phyloP scores from a whole-genome alignment of 2,329 filamentous ascomycete species.

The Aspergillus transmontanensis region DNA sequence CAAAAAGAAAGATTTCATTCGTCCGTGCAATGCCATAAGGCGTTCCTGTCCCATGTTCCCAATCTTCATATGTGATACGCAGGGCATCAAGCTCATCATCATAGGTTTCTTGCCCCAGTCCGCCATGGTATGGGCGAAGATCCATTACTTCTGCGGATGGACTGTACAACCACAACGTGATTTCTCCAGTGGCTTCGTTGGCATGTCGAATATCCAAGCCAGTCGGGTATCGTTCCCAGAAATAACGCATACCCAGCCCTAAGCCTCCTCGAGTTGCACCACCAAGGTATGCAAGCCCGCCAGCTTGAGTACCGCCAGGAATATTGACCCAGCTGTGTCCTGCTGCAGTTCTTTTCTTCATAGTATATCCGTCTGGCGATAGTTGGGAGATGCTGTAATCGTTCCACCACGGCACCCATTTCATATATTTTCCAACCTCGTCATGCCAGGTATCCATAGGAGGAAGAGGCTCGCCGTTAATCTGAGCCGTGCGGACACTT shows the following conservation, averaged over 20 bases:
- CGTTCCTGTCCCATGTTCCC: slow-evolving; percentile 57
- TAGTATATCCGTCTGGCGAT: slow-evolving; percentile 61
- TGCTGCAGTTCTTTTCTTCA: slow-evolving; percentile 61
- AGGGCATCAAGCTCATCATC: slow-evolving; percentile 62
- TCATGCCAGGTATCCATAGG: slow-evolving; percentile 37
- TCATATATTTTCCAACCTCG: slow-evolving; percentile 50
- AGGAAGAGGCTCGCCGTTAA: slow-evolving; percentile 32
- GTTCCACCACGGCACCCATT: slow-evolving; percentile 62
- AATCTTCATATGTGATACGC: slow-evolving; percentile 67
- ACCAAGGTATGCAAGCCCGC: slow-evolving; percentile 62
- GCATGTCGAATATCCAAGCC: slow-evolving; percentile 59
- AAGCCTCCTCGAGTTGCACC: slow-evolving; percentile 60
- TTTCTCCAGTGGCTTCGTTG: slow-evolving; percentile 50
- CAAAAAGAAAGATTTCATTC: slow-evolving; percentile 58
- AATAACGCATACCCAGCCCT: slow-evolving; percentile 60
- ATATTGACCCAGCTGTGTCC: slow-evolving; percentile 36
- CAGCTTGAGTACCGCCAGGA: slow-evolving; percentile 57
- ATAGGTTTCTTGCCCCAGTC: slow-evolving; percentile 58
- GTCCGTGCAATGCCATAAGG: slow-evolving; percentile 62
- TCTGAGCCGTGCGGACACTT: slow-evolving; percentile 48
- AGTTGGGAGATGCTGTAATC: slow-evolving; percentile 61
- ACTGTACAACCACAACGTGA: slow-evolving; percentile 65
- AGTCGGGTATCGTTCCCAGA: slow-evolving; percentile 66
- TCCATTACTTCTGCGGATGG: slow-evolving; percentile 60
- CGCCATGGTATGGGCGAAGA: slow-evolving; percentile 60